A percentile compares a stretch with the other conserved stretches of the same genome.
Conservation (phyloP, 192 early-diverging fungal species). For the Linnemannia elongata region DNA sequence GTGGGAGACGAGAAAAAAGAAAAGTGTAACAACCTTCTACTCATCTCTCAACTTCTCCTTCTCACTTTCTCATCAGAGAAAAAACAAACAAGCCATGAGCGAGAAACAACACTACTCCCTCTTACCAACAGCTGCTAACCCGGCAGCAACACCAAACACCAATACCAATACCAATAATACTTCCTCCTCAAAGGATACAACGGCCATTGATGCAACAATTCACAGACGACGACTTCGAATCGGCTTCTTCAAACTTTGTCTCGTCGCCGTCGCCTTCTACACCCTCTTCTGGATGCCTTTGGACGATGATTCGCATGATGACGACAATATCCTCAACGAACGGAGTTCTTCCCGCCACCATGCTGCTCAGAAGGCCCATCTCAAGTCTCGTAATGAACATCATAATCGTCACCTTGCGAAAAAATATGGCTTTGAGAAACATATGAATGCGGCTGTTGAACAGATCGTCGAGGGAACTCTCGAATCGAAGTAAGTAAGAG, state of each 20-base stretch:
- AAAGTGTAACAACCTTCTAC: neutral
- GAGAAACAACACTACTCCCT: slow-evolving; percentile 12
- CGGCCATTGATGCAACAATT: neutral
- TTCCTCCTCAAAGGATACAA: neutral
- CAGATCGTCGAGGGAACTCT: slow-evolving; percentile 27
- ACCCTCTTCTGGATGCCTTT: neutral
- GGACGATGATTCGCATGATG: neutral
- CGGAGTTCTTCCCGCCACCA: neutral
- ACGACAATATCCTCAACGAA: neutral
- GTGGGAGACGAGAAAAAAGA: neutral
- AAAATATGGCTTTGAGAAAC: slow-evolving; percentile 19
- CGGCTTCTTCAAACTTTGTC: slow-evolving; percentile 15
- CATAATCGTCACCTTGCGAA: neutral
- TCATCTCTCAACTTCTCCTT: neutral
- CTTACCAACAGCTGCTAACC: neutral
- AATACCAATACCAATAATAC: neutral
- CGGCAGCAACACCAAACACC: neutral
- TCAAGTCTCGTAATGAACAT: neutral
- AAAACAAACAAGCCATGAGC: neutral
- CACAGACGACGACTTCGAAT: neutral
- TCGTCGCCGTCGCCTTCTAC: neutral
- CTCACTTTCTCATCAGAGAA: neutral
- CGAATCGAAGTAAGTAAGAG: slow-evolving; percentile 26
- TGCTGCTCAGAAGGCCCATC: neutral
- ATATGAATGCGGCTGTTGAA: slow-evolving; percentile 33